Base-by-base conservation (phyloP, 352 stramenopile species). In the Halophytophthora batemanensis region DNA sequence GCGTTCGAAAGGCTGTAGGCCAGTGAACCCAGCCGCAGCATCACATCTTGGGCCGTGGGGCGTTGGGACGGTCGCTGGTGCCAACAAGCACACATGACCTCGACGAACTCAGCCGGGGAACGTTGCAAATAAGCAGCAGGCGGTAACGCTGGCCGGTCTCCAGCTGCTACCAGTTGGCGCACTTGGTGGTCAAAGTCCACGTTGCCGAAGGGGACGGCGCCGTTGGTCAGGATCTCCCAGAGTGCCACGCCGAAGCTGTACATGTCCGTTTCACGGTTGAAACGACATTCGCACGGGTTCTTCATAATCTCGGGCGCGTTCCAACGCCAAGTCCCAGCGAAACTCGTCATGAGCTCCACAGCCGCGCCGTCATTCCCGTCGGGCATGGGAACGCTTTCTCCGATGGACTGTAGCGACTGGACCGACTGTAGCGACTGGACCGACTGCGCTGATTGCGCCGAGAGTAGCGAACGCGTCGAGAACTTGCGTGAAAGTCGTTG, bases 181-280 rank as follows among this genome's bases (percentile, higher is more conserved):
- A 89, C 78, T 55, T 89, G 75, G 49, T 87, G 75, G 37, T 89
- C 78, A 25, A 87, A 89, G 12, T 69, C 59, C 1, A 87, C 61
- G 23, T 89, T 71, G 17, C 74, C 73, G 48, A 89, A 89, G 2
- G 78, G 75, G 14, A 82, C 69, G 0, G 73, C 60, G 29, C 78
- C 78, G 52, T 89, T 86, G 18, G 75, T 80, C 15, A 87, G 48
- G n/a, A 89, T 75, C 33, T 89, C 75, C 78, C 78, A 87, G 7
- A 87, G 53, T 41, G 71, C 61, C 50, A 89, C 58, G 10, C 78
- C 78, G 48, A 89, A 89, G 70, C 75, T 87, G 60, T 89, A 89
- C 43, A 89, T 73, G 60, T 89, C 78, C 15, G 78, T 87, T 38
- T 78, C 75, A 23, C 78, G 75, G 56, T 87, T 87, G 50, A 85